phyloP scores from a whole-genome alignment of 805 yeast genomes.

The Metschnikowia chrysomelidarum region DNA sequence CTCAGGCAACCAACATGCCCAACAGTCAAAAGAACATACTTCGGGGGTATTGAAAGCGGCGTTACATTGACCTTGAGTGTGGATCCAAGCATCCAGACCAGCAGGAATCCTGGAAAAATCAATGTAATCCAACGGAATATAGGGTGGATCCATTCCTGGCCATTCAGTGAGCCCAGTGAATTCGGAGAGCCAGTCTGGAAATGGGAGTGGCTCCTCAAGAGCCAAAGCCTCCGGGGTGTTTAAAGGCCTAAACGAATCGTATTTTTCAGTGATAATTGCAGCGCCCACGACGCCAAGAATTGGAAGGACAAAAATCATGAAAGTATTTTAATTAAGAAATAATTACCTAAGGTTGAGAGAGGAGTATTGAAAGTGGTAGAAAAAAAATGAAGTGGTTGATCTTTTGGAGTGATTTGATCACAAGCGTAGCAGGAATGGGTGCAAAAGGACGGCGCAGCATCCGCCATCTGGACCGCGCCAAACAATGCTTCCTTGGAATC shows the following conservation, averaged over 20 bases:
- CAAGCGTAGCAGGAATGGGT: no score
- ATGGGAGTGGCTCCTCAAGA: constrained; percentile 35
- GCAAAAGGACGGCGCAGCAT: no score
- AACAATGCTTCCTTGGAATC: no score
- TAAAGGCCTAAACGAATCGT: constrained; percentile 7
- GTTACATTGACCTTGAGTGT: constrained; percentile 61
- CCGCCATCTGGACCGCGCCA: no score
- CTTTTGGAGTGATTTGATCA: no score
- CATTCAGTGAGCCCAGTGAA: constrained; percentile 73
- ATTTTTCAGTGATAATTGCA: constrained; percentile 1
- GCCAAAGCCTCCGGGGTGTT: constrained; percentile 13
- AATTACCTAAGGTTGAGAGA: no score
- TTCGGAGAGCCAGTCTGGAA: constrained; percentile 77
- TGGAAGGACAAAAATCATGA: constrained; percentile 4
- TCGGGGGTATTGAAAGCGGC: constrained; percentile 39
- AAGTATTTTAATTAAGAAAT: no score
- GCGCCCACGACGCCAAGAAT: constrained; percentile 3
- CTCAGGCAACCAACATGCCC: constrained; percentile 69
- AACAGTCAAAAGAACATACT: constrained; percentile 82
- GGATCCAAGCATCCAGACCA: constrained; percentile 33
- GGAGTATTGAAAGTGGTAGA: no score
- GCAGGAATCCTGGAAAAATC: constrained; percentile 52
- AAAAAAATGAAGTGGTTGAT: no score
- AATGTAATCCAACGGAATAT: constrained; percentile 74
- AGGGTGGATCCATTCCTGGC: constrained; percentile 90